Conservation (phyloP, 1,284 basidiomycete species). For the Anthracocystis setariae region DNA sequence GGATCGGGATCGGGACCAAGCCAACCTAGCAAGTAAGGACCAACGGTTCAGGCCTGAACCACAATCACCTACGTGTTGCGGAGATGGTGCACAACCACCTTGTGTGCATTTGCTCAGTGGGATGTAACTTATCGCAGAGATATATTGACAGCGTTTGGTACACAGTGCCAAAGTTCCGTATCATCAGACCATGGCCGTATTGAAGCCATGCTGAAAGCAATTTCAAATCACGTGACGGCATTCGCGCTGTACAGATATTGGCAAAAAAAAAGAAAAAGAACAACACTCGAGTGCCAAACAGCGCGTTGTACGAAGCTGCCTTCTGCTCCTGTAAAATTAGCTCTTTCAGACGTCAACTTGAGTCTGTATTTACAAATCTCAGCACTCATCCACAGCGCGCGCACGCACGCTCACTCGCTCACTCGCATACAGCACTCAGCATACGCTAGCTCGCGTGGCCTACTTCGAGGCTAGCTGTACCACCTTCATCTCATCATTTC, state of each 20-base stretch:
- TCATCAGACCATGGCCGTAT: too few relatives aligned
- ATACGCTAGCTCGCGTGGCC: neutral
- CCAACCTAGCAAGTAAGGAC: neutral
- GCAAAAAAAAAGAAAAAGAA: constrained; percentile 8
- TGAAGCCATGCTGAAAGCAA: neutral
- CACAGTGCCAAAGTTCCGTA: too few relatives aligned
- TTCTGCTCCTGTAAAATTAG: too few relatives aligned
- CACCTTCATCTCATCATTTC: constrained; percentile 9
- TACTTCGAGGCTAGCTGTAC: neutral
- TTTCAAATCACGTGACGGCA: constrained; percentile 13
- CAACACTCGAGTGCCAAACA: constrained; percentile 14
- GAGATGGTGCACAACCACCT: too few relatives aligned
- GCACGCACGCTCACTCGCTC: constrained; percentile 2
- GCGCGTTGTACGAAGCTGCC: neutral
- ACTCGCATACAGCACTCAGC: neutral
- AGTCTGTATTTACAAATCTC: too few relatives aligned
- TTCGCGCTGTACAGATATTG: constrained; percentile 7
- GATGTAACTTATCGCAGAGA: too few relatives aligned
- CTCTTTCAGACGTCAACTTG: too few relatives aligned
- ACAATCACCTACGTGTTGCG: too few relatives aligned
- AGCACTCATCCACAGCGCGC: too few relatives aligned
- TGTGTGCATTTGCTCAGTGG: too few relatives aligned
- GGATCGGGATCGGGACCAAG: constrained; percentile 3
- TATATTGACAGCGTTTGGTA: too few relatives aligned
- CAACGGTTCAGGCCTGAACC: too few relatives aligned